Base-by-base conservation (phyloP, 2,329 filamentous ascomycete genomes). In the Ascochyta rabiei region DNA sequence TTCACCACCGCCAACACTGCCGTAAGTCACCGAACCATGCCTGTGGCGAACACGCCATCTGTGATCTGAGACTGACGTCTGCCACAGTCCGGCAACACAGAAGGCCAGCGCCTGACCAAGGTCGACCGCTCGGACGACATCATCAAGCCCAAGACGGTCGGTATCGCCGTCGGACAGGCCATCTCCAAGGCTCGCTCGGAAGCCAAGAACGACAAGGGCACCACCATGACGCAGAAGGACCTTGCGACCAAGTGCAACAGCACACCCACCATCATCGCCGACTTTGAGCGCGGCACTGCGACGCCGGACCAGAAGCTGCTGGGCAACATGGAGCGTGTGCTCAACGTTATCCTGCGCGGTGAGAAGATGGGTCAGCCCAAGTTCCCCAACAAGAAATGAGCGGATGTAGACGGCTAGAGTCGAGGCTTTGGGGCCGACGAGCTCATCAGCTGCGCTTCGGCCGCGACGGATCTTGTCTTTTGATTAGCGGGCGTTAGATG, bases 91-190 rank as follows among this genome's bases (percentile, higher is more conserved):
- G 59, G 59, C 34, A 59, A 55, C 52, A 55, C 52, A 50, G 93
- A 98, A 80, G 95, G 95, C 68, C 95, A 99, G 81, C 93, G 91
- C 75, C 84, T 98, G 63, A 98, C 95, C 66, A 97, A 98, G 83
- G 93, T 99, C 77, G 95, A 98, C 83, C 93, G 93, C 67, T 88
- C 87, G 75, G 93, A 98, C 82, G 95, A 97, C 76, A 96, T 97
- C 80, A 89, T 98, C 79, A 96, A 96, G 82, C 93, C 92, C 73
- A 96, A 96, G 81, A 96, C 91, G 41, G 83, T 77, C 55, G 91
- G 92, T 74, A 83, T 84, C 71, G 82, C 85, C 52, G 91, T 98
- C 62, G 91, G 90, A 70, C 86, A 90, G 64, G 90, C 89, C 63
- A 97, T 98, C 80, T 84, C 86, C 70, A 84, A 88, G 71, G 86